Evolutionary conservation across 73 alveolate genomes (phyloP), one percentile per base, ranked within the genome.

Genomic region (Uronychia binucleata): DNA sequence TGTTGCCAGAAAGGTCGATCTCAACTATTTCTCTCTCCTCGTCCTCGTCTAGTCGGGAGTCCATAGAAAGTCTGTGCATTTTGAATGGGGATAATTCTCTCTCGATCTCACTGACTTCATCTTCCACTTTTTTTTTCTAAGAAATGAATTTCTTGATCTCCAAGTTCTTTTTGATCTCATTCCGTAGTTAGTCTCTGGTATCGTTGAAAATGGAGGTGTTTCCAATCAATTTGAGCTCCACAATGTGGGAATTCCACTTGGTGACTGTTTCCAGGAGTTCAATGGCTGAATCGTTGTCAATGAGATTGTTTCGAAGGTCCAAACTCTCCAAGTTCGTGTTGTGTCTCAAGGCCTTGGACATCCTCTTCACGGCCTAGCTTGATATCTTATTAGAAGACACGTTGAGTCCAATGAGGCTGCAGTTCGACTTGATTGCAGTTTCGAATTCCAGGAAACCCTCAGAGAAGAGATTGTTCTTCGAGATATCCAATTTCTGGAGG

Each of bases 221-320:
- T 5, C 27, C 58, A 27, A 8, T 30, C 19, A 75, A 5, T 5
- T 30, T 30, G 57, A 75, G 58, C 27, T 75, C 81, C 5, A 28
- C 57, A 27, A 75, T 1, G 27, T 25, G 8, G 32, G 8, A 75
- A 30, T 75, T 75, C 1, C 30, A 30, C 28, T 28, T 26, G 46
- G 28, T 26, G 58, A 26, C 1, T 1, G 32, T 32, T 8, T 26
- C 46, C 32, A 28, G 8, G 19, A 28, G 8, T 26, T 26, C 81
- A 28, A 5, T 28, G 8, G 81, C 81, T 28, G 81, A 8, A 26
- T 75, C 81, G 30, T 75, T 30, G 59, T 75, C 81, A 28, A 75
- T 75, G 19, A 75, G 8, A 27, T 75, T 75, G 1, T 30, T 30
- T 5, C 58, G 5, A 26, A 75, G 32, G 32, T 75, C 46, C 29